phyloP scores from a whole-genome alignment of 257 asterid genomes.

The Petunia secreta region DNA sequence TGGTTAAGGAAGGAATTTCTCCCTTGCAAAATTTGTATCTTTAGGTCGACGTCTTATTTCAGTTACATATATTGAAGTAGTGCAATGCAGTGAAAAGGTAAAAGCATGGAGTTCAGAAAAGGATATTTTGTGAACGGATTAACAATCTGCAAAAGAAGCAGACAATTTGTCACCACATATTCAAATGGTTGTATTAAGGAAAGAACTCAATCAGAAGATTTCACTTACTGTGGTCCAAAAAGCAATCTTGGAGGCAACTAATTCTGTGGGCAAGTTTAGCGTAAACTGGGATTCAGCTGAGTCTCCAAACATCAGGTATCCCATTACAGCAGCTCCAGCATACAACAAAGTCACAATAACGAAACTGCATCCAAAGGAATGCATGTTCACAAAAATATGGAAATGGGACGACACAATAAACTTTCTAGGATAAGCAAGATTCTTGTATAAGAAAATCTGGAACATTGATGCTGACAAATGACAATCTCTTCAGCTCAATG shows the following conservation, averaged over 20 bases:
- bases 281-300: slow-evolving; percentile 88
- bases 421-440: not conserved
- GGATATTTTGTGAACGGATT: slow-evolving; percentile 99
- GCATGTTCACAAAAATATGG: not conserved
- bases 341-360: slow-evolving; percentile 76
- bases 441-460: not conserved
- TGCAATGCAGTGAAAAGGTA: not conserved
- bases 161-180: slow-evolving; percentile 25
- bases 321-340: slow-evolving; percentile 76
- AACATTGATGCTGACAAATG: not conserved
- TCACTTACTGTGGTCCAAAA: slow-evolving; percentile 89
- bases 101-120: slow-evolving; percentile 33
- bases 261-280: slow-evolving; percentile 79
- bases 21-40: not conserved
- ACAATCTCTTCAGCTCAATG: not conserved
- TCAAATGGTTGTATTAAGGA: slow-evolving; percentile 10
- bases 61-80: not conserved
- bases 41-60: not conserved
- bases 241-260: slow-evolving; percentile 82
- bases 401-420: not conserved
- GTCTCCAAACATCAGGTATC: slow-evolving; percentile 85
- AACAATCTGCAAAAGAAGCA: slow-evolving; percentile 66
- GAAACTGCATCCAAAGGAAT: slow-evolving; percentile 56
- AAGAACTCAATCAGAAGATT: not conserved
- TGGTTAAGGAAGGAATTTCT: slow-evolving; percentile 45